Conservation (phyloP, 2,329 filamentous ascomycete species). For the Eutypella sp. region DNA sequence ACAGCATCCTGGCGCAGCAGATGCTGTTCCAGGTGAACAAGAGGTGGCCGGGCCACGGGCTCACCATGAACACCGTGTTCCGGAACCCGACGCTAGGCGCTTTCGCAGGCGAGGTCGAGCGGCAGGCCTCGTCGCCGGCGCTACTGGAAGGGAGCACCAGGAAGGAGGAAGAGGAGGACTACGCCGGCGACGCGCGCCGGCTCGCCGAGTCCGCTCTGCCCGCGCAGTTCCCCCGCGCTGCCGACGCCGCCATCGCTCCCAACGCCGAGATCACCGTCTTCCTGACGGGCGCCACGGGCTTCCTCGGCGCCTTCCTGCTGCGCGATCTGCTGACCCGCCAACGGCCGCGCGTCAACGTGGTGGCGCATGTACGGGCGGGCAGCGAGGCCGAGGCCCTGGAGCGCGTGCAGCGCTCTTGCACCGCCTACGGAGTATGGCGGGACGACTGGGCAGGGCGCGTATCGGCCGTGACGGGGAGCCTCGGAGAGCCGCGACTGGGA, state of each 20-base stretch:
- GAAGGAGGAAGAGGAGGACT: background rate
- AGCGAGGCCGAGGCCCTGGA: background rate
- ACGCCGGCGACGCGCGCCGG: background rate
- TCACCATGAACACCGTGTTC: background rate
- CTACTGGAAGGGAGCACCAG: background rate
- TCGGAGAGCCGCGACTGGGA: background rate
- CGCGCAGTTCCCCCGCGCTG: constrained; percentile 25
- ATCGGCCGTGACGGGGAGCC: background rate
- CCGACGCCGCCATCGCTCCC: constrained; percentile 55
- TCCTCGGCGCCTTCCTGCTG: background rate
- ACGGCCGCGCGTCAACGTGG: background rate
- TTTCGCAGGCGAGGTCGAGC: background rate
- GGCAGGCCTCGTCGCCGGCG: background rate
- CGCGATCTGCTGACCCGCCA: background rate
- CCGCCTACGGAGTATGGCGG: background rate
- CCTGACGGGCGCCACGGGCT: background rate
- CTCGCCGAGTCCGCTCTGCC: background rate
- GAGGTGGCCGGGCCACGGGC: background rate
- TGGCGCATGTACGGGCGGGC: background rate
- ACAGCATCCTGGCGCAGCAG: constrained; percentile 67
- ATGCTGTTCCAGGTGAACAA: constrained; percentile 57
- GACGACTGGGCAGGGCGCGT: background rate
- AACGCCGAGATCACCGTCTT: constrained; percentile 10
- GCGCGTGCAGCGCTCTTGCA: background rate
- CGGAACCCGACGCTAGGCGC: background rate